These are phyloP conservation scores for Fusarium sp. DNA, from an alignment of 2,329 filamentous ascomycete species.

Conservation along the genomic window DNA sequence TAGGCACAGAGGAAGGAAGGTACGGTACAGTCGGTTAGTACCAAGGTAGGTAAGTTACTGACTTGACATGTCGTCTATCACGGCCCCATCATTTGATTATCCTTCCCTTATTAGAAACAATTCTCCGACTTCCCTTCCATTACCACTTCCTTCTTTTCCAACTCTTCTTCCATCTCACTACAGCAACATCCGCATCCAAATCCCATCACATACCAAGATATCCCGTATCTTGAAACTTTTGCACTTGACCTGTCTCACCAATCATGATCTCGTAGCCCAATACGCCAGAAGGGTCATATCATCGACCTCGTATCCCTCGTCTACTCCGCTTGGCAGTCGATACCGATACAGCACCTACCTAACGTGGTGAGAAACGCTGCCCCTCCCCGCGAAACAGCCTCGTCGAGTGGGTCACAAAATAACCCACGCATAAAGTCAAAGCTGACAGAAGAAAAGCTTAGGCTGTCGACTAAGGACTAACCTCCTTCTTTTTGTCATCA, in stretches of 20 bases:
- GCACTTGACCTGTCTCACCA: constrained; percentile 11
- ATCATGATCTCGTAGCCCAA: constrained; percentile 30
- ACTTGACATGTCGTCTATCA: constrained; percentile 1
- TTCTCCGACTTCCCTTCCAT: constrained; percentile 9
- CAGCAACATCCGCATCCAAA: not conserved
- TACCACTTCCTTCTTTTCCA: not conserved
- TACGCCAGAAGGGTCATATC: constrained; percentile 22
- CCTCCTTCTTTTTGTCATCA: not conserved
- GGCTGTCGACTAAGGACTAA: not conserved
- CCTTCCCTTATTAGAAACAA: constrained; percentile 1
- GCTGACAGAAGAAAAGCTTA: not conserved
- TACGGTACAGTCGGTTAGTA: constrained; percentile 2
- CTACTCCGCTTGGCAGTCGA: not conserved
- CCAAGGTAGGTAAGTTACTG: not conserved
- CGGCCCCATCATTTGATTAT: constrained; percentile 15
- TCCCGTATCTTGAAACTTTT: constrained; percentile 11
- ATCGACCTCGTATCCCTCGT: constrained; percentile 12
- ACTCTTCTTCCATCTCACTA: constrained; percentile 2
- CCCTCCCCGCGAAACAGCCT: constrained; percentile 44
- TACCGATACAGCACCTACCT: not conserved
- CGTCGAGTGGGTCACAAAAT: constrained; percentile 15
- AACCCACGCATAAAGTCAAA: not conserved
- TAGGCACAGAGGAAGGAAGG: constrained; percentile 3
- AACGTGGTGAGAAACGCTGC: constrained; percentile 9
- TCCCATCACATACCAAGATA: constrained; percentile 16